phyloP scores from a whole-genome alignment of 352 stramenopile species.

The Globisporangium camurandrum region DNA sequence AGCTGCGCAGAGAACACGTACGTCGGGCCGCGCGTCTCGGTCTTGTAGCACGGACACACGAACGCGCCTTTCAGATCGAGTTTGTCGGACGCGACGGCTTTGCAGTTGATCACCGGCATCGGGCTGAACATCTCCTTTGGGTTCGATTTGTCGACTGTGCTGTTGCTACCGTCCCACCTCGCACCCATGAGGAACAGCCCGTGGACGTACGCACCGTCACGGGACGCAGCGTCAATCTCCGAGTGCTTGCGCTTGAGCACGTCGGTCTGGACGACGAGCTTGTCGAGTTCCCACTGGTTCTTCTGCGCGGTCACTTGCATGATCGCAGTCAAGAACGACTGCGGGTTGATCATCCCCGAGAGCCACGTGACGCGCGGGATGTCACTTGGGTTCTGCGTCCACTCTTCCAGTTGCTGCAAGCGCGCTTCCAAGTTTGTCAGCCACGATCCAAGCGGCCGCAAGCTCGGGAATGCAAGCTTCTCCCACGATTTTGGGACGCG shows the following conservation, averaged over 20 bases:
- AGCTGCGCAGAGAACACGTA: conserved; percentile 97
- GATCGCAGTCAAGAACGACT: conserved; percentile 96
- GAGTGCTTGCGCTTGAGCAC: conserved; percentile 91
- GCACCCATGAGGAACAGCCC: conserved; percentile 94
- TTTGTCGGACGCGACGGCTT: conserved; percentile 93
- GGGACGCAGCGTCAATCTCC: conserved; percentile 85
- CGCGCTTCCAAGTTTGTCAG: conserved; percentile 90
- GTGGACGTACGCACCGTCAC: conserved; percentile 94
- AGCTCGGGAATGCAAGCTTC: conserved; percentile 92
- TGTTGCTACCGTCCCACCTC: conserved; percentile 89
- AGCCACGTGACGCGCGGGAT: conserved; percentile 96
- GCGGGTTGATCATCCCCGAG: conserved; percentile 92
- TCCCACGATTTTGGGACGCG: conserved; percentile 92
- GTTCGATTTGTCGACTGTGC: conserved; percentile 91
- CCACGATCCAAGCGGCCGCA: conserved; percentile 90
- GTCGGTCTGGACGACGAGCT: conserved; percentile 95
- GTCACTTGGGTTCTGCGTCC: conserved; percentile 93
- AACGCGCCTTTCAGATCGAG: conserved; percentile 93
- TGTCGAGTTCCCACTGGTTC: conserved; percentile 95
- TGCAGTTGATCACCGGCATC: conserved; percentile 98
- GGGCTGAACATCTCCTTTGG: conserved; percentile 98
- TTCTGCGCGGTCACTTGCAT: conserved; percentile 97
- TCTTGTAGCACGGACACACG: conserved; percentile 97
- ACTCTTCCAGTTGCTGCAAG: conserved; percentile 94
- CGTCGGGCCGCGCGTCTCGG: conserved; percentile 91